phyloP scores from a whole-genome alignment of 2,329 filamentous ascomycete species.

The Sarocladium strictum region DNA sequence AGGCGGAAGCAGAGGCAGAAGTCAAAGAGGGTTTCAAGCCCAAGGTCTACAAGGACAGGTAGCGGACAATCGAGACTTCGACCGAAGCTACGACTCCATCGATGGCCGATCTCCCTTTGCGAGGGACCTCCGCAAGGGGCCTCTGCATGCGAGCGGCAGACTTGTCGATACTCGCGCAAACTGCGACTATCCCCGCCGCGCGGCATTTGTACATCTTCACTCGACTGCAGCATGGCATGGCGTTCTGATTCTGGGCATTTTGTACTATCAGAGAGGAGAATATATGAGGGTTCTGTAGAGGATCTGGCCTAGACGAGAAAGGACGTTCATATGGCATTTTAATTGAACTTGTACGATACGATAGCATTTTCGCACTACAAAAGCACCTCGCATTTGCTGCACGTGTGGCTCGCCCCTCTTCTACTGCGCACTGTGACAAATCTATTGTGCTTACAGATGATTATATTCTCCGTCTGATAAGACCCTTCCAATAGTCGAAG shows the following conservation, averaged over 20 bases:
- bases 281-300: constrained; percentile 21
- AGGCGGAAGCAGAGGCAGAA: constrained; percentile 70
- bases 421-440: too few species aligned
- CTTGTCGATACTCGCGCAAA: constrained; percentile 6
- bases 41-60: constrained; percentile 87
- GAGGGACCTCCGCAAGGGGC: background rate
- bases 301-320: constrained; percentile 24
- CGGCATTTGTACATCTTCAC: constrained; percentile 41
- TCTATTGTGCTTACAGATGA: too few species aligned
- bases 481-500: constrained; percentile 92
- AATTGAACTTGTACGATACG: constrained; percentile 2
- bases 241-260: constrained; percentile 27
- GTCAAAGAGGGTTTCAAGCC: constrained; percentile 84
- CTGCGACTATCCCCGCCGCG: constrained; percentile 4
- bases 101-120: background rate
- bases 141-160: background rate
- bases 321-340: constrained; percentile 13
- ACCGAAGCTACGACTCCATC: background rate
- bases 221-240: constrained; percentile 48
- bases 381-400: background rate
- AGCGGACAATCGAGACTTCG: constrained; percentile 15
- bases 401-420: too few species aligned
- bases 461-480: constrained; percentile 69
- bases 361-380: background rate
- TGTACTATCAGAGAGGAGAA: constrained; percentile 13